Base-by-base conservation (phyloP, 23 red algal species). In the Agarophyton chilense region DNA sequence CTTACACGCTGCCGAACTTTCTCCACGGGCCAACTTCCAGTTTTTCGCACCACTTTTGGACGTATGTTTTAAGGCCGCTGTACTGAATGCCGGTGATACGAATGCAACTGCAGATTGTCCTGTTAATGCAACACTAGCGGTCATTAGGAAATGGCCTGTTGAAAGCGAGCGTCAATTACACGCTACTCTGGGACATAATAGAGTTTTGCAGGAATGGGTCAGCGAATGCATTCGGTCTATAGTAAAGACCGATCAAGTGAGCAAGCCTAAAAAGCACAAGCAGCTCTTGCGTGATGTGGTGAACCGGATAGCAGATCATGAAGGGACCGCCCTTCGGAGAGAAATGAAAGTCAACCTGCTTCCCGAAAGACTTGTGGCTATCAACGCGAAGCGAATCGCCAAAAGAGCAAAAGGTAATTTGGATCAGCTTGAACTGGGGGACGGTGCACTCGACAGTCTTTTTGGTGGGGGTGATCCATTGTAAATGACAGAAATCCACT, bases 381-480 rank as follows among this genome's bases (percentile, higher is more conserved):
- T 51, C 50, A 76, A 78, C 22, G 22, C 51, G 18, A 70, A 64
- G 22, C 47, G 72, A 28, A 62, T 18, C 29, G 68, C 34, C 10
- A 74, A 88, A 0, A 12, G 52, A 12, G n/a, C n/a, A 45, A 75
- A 56, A 10, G 34, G 29, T 41, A 44, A 88, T 31, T 10, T 83
- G 55, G 84, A 88, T 62, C 68, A 88, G 21, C 25, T 88, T 13
- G 68, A 71, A 22, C 72, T 88, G 19, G 72, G 49, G n/a, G 84
- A 88, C 17, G 43, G 40, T 31, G 84, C 84, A 18, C 52, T 88
- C 12, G 84, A 88, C 19, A 88, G 84, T 70, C 68, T 88, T 43
- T 88, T 75, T 57, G 84, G 84, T 21, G 84, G 53, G 31, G 84
- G 84, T 22, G 68, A 88, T n/a, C 84, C 84, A 13, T 56, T 88